Percentiles rank a stretch among this genome's conserved stretches.
Evolutionary conservation across 345 rosid species (phyloP).

Genomic region (Reutealis trisperma): DNA sequence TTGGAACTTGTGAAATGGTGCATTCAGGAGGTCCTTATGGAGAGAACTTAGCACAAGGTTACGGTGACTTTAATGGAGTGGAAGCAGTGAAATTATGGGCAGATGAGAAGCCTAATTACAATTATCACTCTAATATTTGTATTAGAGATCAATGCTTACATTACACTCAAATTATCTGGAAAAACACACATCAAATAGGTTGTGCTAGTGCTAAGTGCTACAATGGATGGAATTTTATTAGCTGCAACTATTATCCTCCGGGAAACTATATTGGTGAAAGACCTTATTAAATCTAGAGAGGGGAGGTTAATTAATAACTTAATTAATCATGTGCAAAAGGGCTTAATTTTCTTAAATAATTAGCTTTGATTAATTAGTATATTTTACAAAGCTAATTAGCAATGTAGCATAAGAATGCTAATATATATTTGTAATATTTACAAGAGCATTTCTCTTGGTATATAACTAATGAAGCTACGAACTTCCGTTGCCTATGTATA

Average conservation of each 20-base stretch:
- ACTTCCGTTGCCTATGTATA: neutral
- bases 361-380: neutral
- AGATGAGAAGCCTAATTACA: constrained; percentile 24
- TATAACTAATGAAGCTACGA: neutral
- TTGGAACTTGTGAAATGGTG: constrained; percentile 10
- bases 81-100: constrained; percentile 34
- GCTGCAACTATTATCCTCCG: constrained; percentile 39
- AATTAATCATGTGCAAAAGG: too few relatives aligned
- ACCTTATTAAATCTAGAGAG: constrained; percentile 10
- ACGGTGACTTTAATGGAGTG: neutral
- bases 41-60: constrained; percentile 34
- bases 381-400: neutral
- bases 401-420: neutral
- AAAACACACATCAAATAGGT: constrained; percentile 8
- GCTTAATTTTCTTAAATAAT: too few relatives aligned
- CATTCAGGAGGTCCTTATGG: constrained; percentile 39
- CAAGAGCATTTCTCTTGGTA: neutral
- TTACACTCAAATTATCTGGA: constrained; percentile 43
- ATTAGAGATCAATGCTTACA: constrained; percentile 26
- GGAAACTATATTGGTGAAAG: constrained; percentile 19
- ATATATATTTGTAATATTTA: neutral
- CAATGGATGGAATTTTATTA: constrained; percentile 22
- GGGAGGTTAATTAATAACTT: too few relatives aligned
- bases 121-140: constrained; percentile 21
- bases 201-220: constrained; percentile 29